Evolutionary conservation across 2,329 filamentous ascomycete species (phyloP).

Genomic region (Fusarium sororula): DNA sequence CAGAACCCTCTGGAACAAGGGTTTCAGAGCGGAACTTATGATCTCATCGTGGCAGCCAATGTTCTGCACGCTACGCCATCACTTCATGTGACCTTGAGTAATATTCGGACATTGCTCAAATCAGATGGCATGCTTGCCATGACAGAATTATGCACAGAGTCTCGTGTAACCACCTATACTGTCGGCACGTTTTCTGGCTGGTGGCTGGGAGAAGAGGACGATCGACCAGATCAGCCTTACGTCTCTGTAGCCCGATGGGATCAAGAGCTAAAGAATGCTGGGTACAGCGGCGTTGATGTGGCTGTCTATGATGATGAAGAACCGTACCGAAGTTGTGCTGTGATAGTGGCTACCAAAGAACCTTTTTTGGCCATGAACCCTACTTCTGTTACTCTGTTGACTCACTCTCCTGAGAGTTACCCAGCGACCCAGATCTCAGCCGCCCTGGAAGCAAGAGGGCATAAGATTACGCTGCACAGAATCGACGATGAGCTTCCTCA

Average conservation of each 20-base stretch:
- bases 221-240: slow-evolving; percentile 7
- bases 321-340: slow-evolving; percentile 2
- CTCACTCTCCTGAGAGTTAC: not conserved
- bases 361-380: not conserved
- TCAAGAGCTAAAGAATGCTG: not conserved
- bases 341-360: slow-evolving; percentile 6
- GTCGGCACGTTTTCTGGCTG: slow-evolving; percentile 40
- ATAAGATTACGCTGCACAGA: no score
- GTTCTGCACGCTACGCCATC: slow-evolving; percentile 45
- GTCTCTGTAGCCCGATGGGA: slow-evolving; percentile 10
- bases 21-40: slow-evolving; percentile 28
- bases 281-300: slow-evolving; percentile 2
- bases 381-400: not conserved
- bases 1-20: slow-evolving; percentile 24
- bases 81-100: slow-evolving; percentile 33
- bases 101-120: slow-evolving; percentile 37
- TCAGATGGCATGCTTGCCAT: slow-evolving; percentile 43
- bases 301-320: slow-evolving; percentile 7
- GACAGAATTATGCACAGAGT: slow-evolving; percentile 3
- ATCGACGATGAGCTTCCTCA: not conserved
- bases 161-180: no score
- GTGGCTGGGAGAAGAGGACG: slow-evolving; percentile 34
- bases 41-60: slow-evolving; percentile 42
- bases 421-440: not conserved
- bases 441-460: not conserved